These are phyloP conservation scores for Xylaria telfairii DNA, from an alignment of 495 filamentous ascomycete genomes.

Conservation along the genomic window DNA sequence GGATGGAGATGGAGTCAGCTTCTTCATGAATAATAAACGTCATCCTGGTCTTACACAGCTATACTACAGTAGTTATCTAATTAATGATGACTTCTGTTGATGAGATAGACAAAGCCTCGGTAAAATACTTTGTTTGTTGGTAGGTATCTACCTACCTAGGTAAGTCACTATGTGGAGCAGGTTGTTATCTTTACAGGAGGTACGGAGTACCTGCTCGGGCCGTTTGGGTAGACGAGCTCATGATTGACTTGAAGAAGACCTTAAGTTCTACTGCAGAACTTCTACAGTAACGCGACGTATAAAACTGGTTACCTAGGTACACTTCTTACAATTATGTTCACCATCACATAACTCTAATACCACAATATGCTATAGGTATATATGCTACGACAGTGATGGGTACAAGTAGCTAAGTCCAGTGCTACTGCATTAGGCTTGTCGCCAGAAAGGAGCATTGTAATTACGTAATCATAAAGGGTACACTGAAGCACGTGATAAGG, in stretches of 20 bases:
- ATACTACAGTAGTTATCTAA: background rate
- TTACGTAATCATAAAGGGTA: background rate
- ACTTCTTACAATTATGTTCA: background rate
- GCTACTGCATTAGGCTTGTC: too few species aligned
- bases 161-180: background rate
- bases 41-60: background rate
- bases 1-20: background rate
- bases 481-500: constrained; percentile 12
- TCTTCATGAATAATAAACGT: background rate
- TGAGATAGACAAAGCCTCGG: background rate
- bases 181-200: too few species aligned
- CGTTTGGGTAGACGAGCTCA: background rate
- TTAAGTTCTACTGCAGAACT: background rate
- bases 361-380: background rate
- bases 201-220: too few species aligned
- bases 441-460: background rate
- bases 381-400: too few species aligned
- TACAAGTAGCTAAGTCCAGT: too few species aligned
- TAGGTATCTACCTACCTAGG: too few species aligned
- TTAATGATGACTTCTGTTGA: background rate
- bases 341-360: background rate
- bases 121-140: background rate
- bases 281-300: too few species aligned
- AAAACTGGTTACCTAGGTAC: background rate
- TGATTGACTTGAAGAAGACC: background rate